A percentile compares a stretch with the other conserved stretches of the same genome.
These are phyloP conservation scores for Flaveria robusta DNA, from an alignment of 129 eudicot species.

Conservation along the genomic window DNA sequence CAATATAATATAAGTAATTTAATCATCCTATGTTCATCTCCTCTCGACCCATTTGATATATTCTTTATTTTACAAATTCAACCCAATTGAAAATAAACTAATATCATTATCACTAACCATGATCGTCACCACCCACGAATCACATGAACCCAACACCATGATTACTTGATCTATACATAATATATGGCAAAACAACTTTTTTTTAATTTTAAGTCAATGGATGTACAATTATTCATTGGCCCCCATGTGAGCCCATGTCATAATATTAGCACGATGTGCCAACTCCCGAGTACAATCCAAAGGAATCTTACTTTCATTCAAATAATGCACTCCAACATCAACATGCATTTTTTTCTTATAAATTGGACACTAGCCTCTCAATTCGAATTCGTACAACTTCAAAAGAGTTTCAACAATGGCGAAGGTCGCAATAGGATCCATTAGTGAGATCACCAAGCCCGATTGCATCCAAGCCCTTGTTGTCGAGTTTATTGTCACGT, in stretches of 20 bases:
- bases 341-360: slow-evolving; percentile 19
- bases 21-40: no score
- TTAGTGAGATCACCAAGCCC: slow-evolving; percentile 56
- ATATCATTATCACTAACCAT: background rate
- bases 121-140: background rate
- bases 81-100: background rate
- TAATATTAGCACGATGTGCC: slow-evolving; percentile 35
- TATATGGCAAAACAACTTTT: background rate
- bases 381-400: background rate
- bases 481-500: slow-evolving; percentile 84
- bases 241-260: slow-evolving; percentile 29
- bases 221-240: slow-evolving; percentile 13
- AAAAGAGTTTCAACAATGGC: slow-evolving; percentile 43
- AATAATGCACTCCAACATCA: slow-evolving; percentile 24
- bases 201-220: slow-evolving; percentile 26
- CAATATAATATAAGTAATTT: no score
- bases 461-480: slow-evolving; percentile 78
- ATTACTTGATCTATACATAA: background rate
- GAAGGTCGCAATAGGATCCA: slow-evolving; percentile 69
- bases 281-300: slow-evolving; percentile 9
- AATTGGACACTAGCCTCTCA: background rate
- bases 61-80: background rate
- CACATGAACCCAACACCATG: slow-evolving; percentile 6
- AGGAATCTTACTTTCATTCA: slow-evolving; percentile 32
- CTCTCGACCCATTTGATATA: no score